phyloP scores from a whole-genome alignment of 345 rosid species.

The Pistacia vera region DNA sequence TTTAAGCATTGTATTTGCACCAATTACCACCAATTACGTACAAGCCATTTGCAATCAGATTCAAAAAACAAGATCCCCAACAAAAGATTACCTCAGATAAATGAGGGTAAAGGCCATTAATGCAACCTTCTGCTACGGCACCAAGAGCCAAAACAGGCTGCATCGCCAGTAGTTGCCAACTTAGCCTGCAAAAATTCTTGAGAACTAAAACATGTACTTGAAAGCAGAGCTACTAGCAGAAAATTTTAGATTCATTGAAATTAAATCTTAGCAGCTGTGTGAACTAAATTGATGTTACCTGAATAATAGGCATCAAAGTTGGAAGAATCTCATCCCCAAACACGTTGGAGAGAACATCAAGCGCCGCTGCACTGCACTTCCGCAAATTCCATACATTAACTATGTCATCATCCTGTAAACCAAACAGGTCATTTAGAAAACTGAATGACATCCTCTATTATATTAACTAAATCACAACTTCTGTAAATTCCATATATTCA shows the following conservation, averaged over 20 bases:
- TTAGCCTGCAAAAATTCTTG: slow-evolving; percentile 55
- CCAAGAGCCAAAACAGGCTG: slow-evolving; percentile 93
- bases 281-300: slow-evolving; percentile 44
- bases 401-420: slow-evolving; percentile 75
- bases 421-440: slow-evolving; percentile 18
- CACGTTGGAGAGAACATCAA: slow-evolving; percentile 83
- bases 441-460: not conserved
- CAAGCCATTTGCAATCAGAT: not conserved
- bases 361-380: slow-evolving; percentile 98
- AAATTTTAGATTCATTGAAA: slow-evolving; percentile 3
- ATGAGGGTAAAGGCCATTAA: slow-evolving; percentile 93
- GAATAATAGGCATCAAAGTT: slow-evolving; percentile 78
- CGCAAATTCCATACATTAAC: slow-evolving; percentile 86
- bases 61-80: slow-evolving; percentile 18
- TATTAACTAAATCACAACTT: not conserved
- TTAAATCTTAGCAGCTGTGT: slow-evolving; percentile 5
- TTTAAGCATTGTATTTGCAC: not conserved
- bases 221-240: not conserved
- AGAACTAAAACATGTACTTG: slow-evolving; percentile 12
- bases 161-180: slow-evolving; percentile 73
- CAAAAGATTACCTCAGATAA: slow-evolving; percentile 61
- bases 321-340: slow-evolving; percentile 98
- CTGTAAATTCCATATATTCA: not conserved
- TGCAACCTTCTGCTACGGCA: slow-evolving; percentile 93
- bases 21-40: not conserved